phyloP scores from a whole-genome alignment of 768 basidiomycete genomes.

The Cystofilobasidium macerans region DNA sequence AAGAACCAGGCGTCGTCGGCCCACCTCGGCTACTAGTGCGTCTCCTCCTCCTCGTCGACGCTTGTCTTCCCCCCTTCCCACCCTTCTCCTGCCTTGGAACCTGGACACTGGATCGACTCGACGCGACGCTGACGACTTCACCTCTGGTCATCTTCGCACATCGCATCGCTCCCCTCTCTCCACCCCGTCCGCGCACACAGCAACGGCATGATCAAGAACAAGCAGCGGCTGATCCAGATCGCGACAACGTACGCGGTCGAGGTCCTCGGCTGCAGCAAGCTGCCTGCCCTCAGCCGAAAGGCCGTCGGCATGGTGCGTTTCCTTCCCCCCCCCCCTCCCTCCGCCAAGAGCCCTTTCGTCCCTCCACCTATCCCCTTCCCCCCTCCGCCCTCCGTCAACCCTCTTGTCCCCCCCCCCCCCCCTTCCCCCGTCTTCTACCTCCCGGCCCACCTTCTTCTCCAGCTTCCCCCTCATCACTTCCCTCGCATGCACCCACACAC shows the following conservation, averaged over 20 bases:
- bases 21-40: conserved; percentile 5
- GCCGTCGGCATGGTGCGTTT: conserved; percentile 9
- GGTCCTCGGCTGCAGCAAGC: conserved; percentile 3
- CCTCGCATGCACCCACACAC: too few species aligned
- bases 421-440: too few species aligned
- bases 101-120: background rate
- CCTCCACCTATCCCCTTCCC: too few species aligned
- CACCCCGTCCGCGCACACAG: background rate
- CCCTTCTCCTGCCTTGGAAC: background rate
- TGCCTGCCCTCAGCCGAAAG: background rate
- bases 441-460: too few species aligned
- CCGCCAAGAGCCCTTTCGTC: too few species aligned
- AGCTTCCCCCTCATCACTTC: too few species aligned
- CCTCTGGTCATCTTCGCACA: too few species aligned
- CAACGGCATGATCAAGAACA: conserved; percentile 6
- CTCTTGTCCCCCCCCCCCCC: too few species aligned
- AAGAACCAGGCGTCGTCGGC: conserved; percentile 7
- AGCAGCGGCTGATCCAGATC: background rate
- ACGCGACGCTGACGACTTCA: background rate
- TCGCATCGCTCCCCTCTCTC: background rate
- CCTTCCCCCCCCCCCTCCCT: too few species aligned
- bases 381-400: too few species aligned
- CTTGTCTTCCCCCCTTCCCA: background rate
- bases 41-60: background rate
- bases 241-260: conserved; percentile 1